Conservation (phyloP, 1,139 yeast genomes). For the Pneumocystis oryctolagi region DNA sequence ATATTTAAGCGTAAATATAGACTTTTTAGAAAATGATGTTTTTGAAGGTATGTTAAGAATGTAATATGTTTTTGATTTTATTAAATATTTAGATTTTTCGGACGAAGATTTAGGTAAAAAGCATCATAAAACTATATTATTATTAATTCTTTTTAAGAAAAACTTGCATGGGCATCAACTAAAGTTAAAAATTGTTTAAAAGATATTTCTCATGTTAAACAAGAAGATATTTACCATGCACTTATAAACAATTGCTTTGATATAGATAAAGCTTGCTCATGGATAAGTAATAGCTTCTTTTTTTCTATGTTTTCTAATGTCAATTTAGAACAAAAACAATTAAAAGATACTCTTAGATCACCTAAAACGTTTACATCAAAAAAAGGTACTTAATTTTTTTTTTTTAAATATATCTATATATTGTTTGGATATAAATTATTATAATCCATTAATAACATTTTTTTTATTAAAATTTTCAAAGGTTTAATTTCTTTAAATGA, state of each 20-base stretch:
- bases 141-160: neutral
- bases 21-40: neutral
- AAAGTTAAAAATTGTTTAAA: neutral
- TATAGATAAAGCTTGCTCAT: conserved; percentile 38
- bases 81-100: neutral
- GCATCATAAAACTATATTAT: neutral
- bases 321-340: conserved; percentile 6
- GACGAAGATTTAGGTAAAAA: neutral
- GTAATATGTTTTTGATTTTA: neutral
- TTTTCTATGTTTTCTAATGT: neutral
- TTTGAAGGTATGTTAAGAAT: neutral
- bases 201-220: neutral
- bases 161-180: neutral
- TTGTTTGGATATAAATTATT: neutral
- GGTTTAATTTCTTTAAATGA: neutral
- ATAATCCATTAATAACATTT: neutral
- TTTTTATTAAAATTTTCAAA: neutral
- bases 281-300: conserved; percentile 28
- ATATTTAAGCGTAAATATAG: neutral
- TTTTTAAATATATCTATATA: neutral
- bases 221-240: conserved; percentile 36
- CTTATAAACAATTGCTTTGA: conserved; percentile 49
- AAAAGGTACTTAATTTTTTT: conserved; percentile 12
- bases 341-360: conserved; percentile 7
- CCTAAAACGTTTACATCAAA: neutral